Conservation (phyloP, 2,329 filamentous ascomycete genomes). For the Phaeomoniella chlamydospora region DNA sequence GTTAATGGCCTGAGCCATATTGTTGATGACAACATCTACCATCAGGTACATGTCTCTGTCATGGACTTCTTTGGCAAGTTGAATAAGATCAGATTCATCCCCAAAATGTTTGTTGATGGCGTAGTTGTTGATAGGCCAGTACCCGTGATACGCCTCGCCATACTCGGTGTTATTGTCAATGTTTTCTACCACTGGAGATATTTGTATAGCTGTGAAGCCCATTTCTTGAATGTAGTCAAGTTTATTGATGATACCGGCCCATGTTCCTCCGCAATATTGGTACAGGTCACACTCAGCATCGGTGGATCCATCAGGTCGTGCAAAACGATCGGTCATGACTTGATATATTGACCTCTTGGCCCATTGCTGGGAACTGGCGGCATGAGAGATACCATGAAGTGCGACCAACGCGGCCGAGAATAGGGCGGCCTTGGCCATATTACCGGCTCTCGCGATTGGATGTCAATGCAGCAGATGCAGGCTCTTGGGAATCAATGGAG, state of each 20-base stretch:
- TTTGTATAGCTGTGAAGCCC: slow-evolving; percentile 34
- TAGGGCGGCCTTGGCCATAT: background rate
- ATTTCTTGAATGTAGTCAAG: slow-evolving; percentile 36
- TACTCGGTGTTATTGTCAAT: slow-evolving; percentile 21
- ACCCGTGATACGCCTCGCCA: slow-evolving; percentile 34
- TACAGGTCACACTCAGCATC: slow-evolving; percentile 16
- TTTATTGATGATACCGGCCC: slow-evolving; percentile 30
- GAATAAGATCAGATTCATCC: slow-evolving; percentile 29
- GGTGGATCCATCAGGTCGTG: slow-evolving; percentile 21
- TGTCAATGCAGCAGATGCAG: too few relatives aligned
- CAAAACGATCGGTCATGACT: slow-evolving; percentile 31
- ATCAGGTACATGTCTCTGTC: slow-evolving; percentile 34
- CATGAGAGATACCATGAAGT: slow-evolving; percentile 3
- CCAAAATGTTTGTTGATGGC: slow-evolving; percentile 34
- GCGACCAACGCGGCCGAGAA: background rate
- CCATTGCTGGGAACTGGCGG: slow-evolving; percentile 18
- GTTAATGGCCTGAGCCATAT: slow-evolving; percentile 23
- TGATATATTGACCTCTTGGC: slow-evolving; percentile 29
- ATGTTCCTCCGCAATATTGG: slow-evolving; percentile 36
- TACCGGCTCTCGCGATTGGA: too few relatives aligned
- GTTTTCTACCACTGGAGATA: slow-evolving; percentile 27
- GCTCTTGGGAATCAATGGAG: too few relatives aligned
- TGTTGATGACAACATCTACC: slow-evolving; percentile 38
- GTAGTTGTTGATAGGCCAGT: slow-evolving; percentile 34
- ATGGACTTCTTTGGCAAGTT: slow-evolving; percentile 29